phyloP scores from a whole-genome alignment of 306 rosid species.

The Myrica gale region DNA sequence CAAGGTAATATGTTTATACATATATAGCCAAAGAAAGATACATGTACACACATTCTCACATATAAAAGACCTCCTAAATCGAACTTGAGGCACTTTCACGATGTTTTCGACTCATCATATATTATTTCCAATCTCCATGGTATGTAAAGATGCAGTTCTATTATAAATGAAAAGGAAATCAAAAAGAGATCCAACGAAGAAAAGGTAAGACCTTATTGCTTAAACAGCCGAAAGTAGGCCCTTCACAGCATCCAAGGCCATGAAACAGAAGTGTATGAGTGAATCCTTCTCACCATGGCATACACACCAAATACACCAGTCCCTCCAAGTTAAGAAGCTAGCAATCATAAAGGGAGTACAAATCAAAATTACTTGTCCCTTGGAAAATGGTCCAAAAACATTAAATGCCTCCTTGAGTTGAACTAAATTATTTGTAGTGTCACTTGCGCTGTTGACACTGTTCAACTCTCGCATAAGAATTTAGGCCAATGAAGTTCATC shows the following conservation, averaged over 20 bases:
- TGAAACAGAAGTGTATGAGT: neutral
- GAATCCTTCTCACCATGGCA: neutral
- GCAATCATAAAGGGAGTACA: neutral
- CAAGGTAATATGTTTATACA: neutral
- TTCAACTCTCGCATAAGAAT: neutral
- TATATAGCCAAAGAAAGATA: no score
- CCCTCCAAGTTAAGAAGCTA: neutral
- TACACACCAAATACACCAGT: neutral
- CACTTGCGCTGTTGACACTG: neutral
- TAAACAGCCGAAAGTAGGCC: neutral
- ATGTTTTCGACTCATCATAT: neutral
- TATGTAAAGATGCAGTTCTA: neutral
- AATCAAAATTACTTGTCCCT: neutral
- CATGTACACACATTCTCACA: no score
- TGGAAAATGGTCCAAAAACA: neutral
- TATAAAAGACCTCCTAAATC: neutral
- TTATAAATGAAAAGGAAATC: neutral
- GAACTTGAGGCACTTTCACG: neutral
- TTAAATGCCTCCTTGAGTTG: neutral
- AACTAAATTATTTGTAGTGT: neutral
- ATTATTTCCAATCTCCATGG: neutral
- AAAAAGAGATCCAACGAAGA: neutral
- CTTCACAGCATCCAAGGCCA: neutral
- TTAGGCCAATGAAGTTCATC: neutral
- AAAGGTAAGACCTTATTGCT: neutral